Evolutionary conservation across 2,329 filamentous ascomycete genomes (phyloP).

Genomic region (Metarhizium robertsii): DNA sequence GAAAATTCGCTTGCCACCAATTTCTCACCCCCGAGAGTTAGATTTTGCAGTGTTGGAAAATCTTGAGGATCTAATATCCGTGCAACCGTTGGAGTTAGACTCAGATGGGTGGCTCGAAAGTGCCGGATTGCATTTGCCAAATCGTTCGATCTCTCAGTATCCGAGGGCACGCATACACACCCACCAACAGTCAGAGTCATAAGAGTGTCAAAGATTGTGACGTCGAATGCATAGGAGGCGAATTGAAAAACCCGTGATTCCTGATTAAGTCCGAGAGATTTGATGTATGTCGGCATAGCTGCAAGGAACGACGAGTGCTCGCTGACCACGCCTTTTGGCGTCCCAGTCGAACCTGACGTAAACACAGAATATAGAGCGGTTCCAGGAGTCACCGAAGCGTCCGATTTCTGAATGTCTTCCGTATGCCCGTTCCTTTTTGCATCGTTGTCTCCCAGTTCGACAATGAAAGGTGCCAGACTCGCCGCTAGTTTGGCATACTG

Average conservation of each 20-base stretch:
- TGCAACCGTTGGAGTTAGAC: conserved; percentile 10
- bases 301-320: neutral
- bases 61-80: neutral
- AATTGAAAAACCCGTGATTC: conserved; percentile 5
- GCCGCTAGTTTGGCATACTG: neutral
- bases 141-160: conserved; percentile 10
- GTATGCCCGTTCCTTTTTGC: neutral
- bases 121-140: conserved; percentile 7
- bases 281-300: neutral
- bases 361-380: conserved; percentile 45
- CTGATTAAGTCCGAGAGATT: neutral
- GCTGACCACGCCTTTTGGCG: conserved; percentile 52
- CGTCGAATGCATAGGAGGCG: conserved; percentile 12
- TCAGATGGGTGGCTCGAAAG: conserved; percentile 1
- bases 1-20: neutral
- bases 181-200: conserved; percentile 10
- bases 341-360: conserved; percentile 55
- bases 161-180: conserved; percentile 11
- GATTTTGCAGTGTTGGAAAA: neutral
- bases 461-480: neutral
- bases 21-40: conserved; percentile 6
- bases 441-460: neutral
- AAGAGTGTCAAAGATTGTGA: conserved; percentile 10
- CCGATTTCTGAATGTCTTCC: neutral
- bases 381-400: neutral